Conservation (phyloP, 169 alveolate species). For the Perkinsus marinus region DNA sequence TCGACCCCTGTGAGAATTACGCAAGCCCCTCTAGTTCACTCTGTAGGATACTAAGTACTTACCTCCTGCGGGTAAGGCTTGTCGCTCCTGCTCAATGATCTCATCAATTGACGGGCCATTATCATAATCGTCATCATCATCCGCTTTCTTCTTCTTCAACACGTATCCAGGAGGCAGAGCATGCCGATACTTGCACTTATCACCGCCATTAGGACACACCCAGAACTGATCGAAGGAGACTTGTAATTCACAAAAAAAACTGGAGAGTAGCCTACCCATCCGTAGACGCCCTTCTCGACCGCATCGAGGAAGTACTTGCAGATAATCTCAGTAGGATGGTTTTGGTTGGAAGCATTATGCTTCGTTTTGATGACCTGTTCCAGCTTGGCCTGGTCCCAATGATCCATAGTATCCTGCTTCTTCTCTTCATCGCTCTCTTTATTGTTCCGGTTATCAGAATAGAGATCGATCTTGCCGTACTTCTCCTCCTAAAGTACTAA, state of each 20-base stretch:
- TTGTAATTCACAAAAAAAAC: not conserved
- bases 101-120: constrained; percentile 66
- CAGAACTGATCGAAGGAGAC: constrained; percentile 98
- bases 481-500: constrained; percentile 39
- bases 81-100: constrained; percentile 74
- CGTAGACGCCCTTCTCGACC: constrained; percentile 61
- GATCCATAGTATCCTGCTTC: constrained; percentile 43
- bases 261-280: not conserved
- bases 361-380: constrained; percentile 51
- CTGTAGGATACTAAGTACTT: not conserved
- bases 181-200: constrained; percentile 89
- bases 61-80: constrained; percentile 17
- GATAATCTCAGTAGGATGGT: constrained; percentile 67
- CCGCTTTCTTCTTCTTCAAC: constrained; percentile 29
- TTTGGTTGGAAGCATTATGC: constrained; percentile 27
- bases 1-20: too few species aligned
- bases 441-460: constrained; percentile 82
- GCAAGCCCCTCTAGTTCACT: too few species aligned
- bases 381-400: constrained; percentile 40
- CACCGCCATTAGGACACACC: constrained; percentile 98
- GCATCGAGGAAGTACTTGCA: constrained; percentile 91
- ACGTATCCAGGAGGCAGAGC: constrained; percentile 89
- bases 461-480: constrained; percentile 69
- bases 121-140: constrained; percentile 54
- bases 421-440: constrained; percentile 26